Evolutionary conservation across 73 alveolate genomes (phyloP).

Genomic region (Blepharisma japonicum): DNA sequence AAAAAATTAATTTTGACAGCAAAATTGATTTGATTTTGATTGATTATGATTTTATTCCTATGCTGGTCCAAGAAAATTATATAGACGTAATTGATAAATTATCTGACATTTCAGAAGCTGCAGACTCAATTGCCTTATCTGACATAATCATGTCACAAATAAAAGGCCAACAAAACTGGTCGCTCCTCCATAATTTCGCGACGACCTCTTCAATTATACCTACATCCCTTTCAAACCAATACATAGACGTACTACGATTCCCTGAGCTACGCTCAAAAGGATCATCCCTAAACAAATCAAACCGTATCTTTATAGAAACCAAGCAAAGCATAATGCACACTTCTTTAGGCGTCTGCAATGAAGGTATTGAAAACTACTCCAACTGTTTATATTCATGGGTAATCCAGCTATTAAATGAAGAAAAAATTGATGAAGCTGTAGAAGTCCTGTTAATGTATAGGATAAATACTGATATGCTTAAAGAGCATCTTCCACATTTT

Average conservation of each 20-base stretch:
- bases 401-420: not conserved
- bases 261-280: constrained; percentile 82
- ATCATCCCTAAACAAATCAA: constrained; percentile 56
- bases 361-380: constrained; percentile 35
- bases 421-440: constrained; percentile 35
- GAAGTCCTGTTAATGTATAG: constrained; percentile 53
- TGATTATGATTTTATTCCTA: constrained; percentile 93
- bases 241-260: constrained; percentile 62
- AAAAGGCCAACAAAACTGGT: constrained; percentile 59
- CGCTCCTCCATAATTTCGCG: constrained; percentile 54
- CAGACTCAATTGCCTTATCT: constrained; percentile 52
- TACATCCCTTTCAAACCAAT: constrained; percentile 48
- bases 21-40: constrained; percentile 84
- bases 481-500: constrained; percentile 64
- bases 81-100: constrained; percentile 51
- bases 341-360: constrained; percentile 30
- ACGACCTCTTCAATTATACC: constrained; percentile 41
- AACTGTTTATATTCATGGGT: constrained; percentile 14
- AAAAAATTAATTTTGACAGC: constrained; percentile 55
- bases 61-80: constrained; percentile 90
- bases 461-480: constrained; percentile 57
- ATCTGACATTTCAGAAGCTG: constrained; percentile 39
- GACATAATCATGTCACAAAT: constrained; percentile 52
- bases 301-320: constrained; percentile 69
- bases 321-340: constrained; percentile 58